A percentile compares a stretch with the other conserved stretches of the same genome.
Conservation (phyloP, 2,329 filamentous ascomycete genomes). For the Cadophora sp. region DNA sequence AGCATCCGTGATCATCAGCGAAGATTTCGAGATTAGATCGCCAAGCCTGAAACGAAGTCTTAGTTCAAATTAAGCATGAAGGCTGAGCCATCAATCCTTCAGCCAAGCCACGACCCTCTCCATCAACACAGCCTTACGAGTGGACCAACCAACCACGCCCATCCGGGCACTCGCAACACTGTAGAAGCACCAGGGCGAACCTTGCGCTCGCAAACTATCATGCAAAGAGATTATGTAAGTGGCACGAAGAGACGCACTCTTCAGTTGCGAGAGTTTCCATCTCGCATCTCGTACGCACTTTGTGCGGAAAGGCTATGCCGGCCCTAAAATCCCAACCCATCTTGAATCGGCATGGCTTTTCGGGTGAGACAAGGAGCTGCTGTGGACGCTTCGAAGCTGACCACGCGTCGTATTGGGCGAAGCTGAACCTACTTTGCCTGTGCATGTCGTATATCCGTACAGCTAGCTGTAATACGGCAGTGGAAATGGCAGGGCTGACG, state of each 20-base stretch:
- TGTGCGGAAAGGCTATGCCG: conserved; percentile 14
- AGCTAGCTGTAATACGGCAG: background rate
- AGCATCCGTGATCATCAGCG: background rate
- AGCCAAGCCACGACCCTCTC: conserved; percentile 16
- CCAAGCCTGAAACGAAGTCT: conserved; percentile 23
- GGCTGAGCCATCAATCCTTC: conserved; percentile 16
- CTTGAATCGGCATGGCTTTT: conserved; percentile 21
- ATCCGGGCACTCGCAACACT: background rate
- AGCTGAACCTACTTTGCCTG: background rate
- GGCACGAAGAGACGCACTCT: background rate
- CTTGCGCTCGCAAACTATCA: background rate
- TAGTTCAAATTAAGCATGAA: conserved; percentile 23
- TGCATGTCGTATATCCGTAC: conserved; percentile 1
- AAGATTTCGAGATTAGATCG: conserved; percentile 27
- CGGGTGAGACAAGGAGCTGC: conserved; percentile 21
- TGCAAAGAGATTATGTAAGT: conserved; percentile 13
- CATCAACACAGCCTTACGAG: background rate
- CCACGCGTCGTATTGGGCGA: conserved; percentile 28
- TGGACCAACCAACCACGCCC: background rate
- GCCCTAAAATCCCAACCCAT: conserved; percentile 17
- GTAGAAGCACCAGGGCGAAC: background rate
- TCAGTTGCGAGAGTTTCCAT: background rate
- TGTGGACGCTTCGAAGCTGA: conserved; percentile 20
- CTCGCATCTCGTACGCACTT: conserved; percentile 12
- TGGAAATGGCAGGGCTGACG: background rate